Conservation (phyloP, 305 asterid genomes). For the Petunia hybrid region DNA sequence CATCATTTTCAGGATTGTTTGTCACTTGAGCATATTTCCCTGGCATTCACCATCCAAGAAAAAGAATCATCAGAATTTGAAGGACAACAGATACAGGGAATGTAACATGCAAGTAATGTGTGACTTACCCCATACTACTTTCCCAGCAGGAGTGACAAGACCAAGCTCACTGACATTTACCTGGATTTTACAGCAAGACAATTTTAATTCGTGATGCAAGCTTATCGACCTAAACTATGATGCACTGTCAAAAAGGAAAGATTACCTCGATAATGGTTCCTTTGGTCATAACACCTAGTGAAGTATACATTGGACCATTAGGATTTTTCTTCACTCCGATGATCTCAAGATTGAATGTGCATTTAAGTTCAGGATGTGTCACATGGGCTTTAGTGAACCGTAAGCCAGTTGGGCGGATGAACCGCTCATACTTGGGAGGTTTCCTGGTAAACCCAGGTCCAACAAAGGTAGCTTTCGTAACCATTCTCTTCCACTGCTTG, state of each 20-base stretch:
- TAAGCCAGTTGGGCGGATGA: conserved; percentile 86
- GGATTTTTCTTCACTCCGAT: conserved; percentile 97
- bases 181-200: conserved; percentile 47
- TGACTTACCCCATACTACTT: conserved; percentile 93
- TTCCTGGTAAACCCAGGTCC: conserved; percentile 95
- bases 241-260: not conserved
- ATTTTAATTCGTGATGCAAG: not conserved
- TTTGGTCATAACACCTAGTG: conserved; percentile 92
- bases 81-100: not conserved
- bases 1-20: conserved; percentile 95
- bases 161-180: conserved; percentile 97
- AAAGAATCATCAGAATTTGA: conserved; percentile 12
- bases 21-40: conserved; percentile 98
- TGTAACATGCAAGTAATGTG: not conserved
- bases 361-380: conserved; percentile 94
- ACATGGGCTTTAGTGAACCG: conserved; percentile 94
- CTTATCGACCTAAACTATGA: not conserved
- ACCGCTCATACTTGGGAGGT: conserved; percentile 97
- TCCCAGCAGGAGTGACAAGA: conserved; percentile 97
- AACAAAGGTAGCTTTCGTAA: conserved; percentile 96
- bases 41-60: conserved; percentile 46
- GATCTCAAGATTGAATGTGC: conserved; percentile 92
- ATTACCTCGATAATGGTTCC: conserved; percentile 93
- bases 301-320: conserved; percentile 92
- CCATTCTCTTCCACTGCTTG: conserved; percentile 99